These are phyloP conservation scores for Solanum clarkiae DNA, from an alignment of 257 asterid species.

Conservation along the genomic window DNA sequence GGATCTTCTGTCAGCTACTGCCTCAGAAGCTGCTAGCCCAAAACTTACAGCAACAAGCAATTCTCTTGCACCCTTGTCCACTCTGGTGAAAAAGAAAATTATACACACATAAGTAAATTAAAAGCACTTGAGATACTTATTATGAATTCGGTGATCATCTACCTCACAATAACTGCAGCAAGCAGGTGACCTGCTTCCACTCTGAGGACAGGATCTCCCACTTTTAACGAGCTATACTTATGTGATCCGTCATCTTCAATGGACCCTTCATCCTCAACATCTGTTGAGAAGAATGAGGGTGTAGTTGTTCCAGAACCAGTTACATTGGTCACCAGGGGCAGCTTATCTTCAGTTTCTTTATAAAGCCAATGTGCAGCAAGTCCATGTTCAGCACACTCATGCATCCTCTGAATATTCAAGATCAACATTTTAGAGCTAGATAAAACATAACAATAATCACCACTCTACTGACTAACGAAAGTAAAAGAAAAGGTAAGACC, in stretches of 20 bases:
- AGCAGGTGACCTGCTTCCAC: constrained; percentile 94
- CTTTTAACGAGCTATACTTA: constrained; percentile 60
- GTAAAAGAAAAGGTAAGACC: not conserved
- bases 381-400: constrained; percentile 94
- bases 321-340: constrained; percentile 37
- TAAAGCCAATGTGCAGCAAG: constrained; percentile 99
- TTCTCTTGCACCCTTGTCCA: constrained; percentile 74
- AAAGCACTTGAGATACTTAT: not conserved
- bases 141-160: constrained; percentile 9
- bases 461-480: not conserved
- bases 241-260: constrained; percentile 26
- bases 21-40: constrained; percentile 71
- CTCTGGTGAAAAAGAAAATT: constrained; percentile 34
- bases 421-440: not conserved
- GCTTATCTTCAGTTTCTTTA: constrained; percentile 63
- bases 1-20: constrained; percentile 85
- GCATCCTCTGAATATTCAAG: constrained; percentile 60
- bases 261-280: constrained; percentile 47
- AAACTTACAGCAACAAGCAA: constrained; percentile 94
- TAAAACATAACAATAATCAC: not conserved
- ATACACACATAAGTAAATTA: constrained; percentile 2
- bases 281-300: constrained; percentile 36
- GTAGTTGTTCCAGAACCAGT: constrained; percentile 29
- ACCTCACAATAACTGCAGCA: constrained; percentile 92
- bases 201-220: constrained; percentile 93